Evolutionary conservation across 140 eudicot genomes (phyloP).

Genomic region (Bidens hawaiensis): DNA sequence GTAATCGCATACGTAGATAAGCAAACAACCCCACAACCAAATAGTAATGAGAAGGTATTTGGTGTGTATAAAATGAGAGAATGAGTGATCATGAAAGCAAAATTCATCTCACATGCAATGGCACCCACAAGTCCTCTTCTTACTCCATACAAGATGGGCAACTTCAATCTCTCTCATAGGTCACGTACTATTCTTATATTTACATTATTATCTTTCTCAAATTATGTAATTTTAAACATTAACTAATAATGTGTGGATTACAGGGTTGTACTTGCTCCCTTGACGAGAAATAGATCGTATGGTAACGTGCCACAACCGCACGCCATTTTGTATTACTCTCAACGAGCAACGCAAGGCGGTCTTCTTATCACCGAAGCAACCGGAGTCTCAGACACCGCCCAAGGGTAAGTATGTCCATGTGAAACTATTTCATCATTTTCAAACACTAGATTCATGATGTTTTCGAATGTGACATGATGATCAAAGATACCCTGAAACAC

Average conservation of each 20-base stretch:
- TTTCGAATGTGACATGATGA: neutral
- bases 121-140: constrained; percentile 42
- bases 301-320: constrained; percentile 57
- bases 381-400: constrained; percentile 51
- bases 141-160: constrained; percentile 57
- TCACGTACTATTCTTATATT: neutral
- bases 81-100: neutral
- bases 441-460: too few relatives aligned
- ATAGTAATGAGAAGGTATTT: neutral
- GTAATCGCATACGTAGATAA: neutral
- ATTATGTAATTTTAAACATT: neutral
- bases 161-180: constrained; percentile 61
- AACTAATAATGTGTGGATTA: neutral
- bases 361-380: constrained; percentile 59
- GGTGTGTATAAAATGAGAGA: neutral
- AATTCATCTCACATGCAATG: constrained; percentile 20
- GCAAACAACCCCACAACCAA: neutral
- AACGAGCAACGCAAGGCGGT: constrained; percentile 62
- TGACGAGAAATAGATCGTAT: constrained; percentile 50
- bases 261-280: constrained; percentile 60
- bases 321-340: constrained; percentile 53
- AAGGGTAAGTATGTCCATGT: constrained; percentile 58
- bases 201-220: neutral
- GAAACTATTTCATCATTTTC: neutral
- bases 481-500: constrained; percentile 39